Evolutionary conservation across 352 stramenopile genomes (phyloP).

Genomic region (Thraustotheca clavata): DNA sequence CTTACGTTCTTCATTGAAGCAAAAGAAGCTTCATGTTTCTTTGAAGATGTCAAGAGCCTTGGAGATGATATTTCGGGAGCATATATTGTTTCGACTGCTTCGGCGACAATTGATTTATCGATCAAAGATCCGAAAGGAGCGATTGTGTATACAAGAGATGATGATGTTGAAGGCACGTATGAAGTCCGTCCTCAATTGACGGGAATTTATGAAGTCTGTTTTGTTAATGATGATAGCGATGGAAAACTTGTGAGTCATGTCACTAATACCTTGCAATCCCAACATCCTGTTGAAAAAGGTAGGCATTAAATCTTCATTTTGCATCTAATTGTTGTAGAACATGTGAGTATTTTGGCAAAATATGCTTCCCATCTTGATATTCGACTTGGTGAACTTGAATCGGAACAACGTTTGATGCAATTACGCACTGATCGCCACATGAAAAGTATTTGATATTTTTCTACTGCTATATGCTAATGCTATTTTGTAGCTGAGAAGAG

Average conservation of each 20-base stretch:
- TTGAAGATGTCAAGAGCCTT: constrained; percentile 58
- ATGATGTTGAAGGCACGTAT: constrained; percentile 66
- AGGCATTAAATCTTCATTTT: background rate
- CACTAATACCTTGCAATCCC: constrained; percentile 67
- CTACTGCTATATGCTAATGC: background rate
- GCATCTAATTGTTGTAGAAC: constrained; percentile 31
- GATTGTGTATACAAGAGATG: constrained; percentile 44
- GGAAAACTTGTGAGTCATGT: constrained; percentile 75
- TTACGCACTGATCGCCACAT: constrained; percentile 70
- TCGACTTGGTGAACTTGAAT: constrained; percentile 68
- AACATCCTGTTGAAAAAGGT: constrained; percentile 74
- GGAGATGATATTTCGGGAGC: constrained; percentile 52
- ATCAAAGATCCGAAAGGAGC: constrained; percentile 57
- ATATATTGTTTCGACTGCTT: constrained; percentile 61
- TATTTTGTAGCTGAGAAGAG: constrained; percentile 49
- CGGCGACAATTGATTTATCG: constrained; percentile 64
- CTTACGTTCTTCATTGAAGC: constrained; percentile 61
- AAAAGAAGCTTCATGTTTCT: constrained; percentile 47
- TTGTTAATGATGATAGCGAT: constrained; percentile 60
- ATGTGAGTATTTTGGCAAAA: constrained; percentile 73
- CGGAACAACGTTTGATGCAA: constrained; percentile 61
- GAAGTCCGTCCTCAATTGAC: constrained; percentile 31
- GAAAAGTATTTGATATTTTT: constrained; percentile 33
- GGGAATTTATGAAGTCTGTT: constrained; percentile 63
- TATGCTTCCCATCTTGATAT: constrained; percentile 75